These are phyloP conservation scores for Nakazawaea laoshanensis DNA, from an alignment of 805 yeast species.

Conservation along the genomic window DNA sequence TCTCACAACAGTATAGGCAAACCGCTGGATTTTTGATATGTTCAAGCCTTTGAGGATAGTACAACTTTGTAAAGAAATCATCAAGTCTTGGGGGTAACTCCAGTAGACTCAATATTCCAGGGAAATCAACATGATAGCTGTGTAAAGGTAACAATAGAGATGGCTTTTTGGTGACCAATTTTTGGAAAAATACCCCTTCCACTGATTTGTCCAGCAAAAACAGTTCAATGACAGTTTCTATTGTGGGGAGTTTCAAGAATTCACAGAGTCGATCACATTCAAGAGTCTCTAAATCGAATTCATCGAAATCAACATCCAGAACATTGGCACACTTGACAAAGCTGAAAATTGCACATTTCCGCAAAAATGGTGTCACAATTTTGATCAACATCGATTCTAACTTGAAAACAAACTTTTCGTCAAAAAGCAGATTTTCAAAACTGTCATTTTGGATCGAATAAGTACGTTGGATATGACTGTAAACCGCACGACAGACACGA, in stretches of 20 bases:
- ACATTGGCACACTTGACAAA: conserved; percentile 42
- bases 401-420: conserved; percentile 25
- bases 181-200: neutral
- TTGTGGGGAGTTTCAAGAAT: conserved; percentile 37
- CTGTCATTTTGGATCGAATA: no score
- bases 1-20: conserved; percentile 73
- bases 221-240: conserved; percentile 19
- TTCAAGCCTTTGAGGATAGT: conserved; percentile 34
- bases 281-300: conserved; percentile 17
- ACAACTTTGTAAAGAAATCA: conserved; percentile 53
- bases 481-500: conserved; percentile 13
- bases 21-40: conserved; percentile 68
- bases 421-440: neutral
- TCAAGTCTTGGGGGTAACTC: conserved; percentile 62
- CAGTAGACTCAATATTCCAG: conserved; percentile 54
- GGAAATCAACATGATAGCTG: conserved; percentile 38
- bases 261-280: conserved; percentile 51
- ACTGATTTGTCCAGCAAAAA: conserved; percentile 10
- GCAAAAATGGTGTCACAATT: conserved; percentile 53
- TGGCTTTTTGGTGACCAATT: conserved; percentile 3
- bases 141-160: conserved; percentile 1
- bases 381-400: conserved; percentile 48
- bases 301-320: conserved; percentile 21
- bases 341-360: conserved; percentile 52
- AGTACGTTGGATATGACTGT: conserved; percentile 2